Base-by-base conservation (phyloP, 768 basidiomycete genomes). In the Gymnopilus dilepis region DNA sequence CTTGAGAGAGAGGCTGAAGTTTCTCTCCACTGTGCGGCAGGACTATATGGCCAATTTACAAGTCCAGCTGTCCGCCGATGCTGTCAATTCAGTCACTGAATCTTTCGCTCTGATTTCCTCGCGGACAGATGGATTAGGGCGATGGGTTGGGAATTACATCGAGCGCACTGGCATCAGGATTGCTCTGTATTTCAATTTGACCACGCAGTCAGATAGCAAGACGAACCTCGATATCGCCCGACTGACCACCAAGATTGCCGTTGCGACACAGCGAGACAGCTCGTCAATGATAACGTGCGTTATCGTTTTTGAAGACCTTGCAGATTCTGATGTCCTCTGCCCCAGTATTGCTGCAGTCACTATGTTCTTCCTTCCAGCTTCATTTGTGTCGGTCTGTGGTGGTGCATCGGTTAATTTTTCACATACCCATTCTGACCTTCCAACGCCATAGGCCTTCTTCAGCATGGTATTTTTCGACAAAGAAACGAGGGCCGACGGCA, bases 301-400 rank as follows among this genome's bases (percentile, higher is more conserved):
- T 24, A 6, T 50, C 12, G 30, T 30, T 26, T 55, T 3, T 28
- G n/a, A 26, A 8, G 2, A 5, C 41, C 11, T 19, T 22, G 4
- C 22, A 50, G 7, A 21, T 31, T 33, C 13, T 56, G 19, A 50
- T 56, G 6, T 2, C 21, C 41, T 19, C 26, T 13, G 13, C 7
- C 22, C 9, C 19, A 71, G 70, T n/a, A 72, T 72, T 62, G 67
- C 70, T 22, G 66, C 67, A n/a, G 67, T 72, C 17, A 70, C 69
- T 1, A 72, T 72, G 70, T 60, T 72, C 22, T 72, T 72, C 56
- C 63, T 72, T n/a, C 70, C 70, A 17, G 69, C 69, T 13, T 67
- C 70, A 9, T 72, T 72, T 53, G 66, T 72, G 7, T 71, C 65
- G 4, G 70, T 69, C 51, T 33, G 65, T 59, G 21, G 9, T 31